Evolutionary conservation across 495 filamentous ascomycete genomes (phyloP).

Genomic region (Aspergillus olivimuriae): DNA sequence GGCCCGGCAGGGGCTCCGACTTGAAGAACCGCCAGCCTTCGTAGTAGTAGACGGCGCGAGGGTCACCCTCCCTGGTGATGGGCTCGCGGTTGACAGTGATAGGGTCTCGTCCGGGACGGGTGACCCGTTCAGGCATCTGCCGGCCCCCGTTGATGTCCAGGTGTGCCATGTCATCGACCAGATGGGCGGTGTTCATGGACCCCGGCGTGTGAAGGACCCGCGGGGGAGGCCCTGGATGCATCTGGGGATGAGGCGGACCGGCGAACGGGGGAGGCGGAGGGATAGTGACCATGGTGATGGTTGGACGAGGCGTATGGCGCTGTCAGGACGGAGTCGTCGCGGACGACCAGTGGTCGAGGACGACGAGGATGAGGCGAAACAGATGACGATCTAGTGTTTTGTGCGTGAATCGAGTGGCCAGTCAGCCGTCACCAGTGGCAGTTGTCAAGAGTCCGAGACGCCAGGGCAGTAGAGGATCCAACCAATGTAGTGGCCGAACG

Average conservation of each 20-base stretch:
- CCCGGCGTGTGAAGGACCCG: slow-evolving; percentile 7
- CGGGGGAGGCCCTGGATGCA: slow-evolving; percentile 5
- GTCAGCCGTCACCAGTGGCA: no score
- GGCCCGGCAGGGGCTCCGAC: slow-evolving; percentile 21
- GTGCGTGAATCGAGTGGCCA: no score
- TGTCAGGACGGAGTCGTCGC: no score
- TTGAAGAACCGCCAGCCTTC: slow-evolving; percentile 33
- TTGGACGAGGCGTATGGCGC: no score
- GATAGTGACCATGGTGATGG: neutral
- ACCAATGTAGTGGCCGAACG: no score
- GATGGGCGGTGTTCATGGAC: slow-evolving; percentile 4
- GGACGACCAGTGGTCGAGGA: no score
- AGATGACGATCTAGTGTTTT: no score
- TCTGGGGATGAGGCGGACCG: slow-evolving; percentile 9
- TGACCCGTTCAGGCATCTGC: neutral
- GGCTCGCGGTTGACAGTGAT: neutral
- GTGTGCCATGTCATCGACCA: slow-evolving; percentile 13
- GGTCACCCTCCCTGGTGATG: slow-evolving; percentile 2
- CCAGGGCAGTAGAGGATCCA: no score
- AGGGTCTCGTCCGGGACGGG: neutral
- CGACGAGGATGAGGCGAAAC: no score
- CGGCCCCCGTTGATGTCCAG: slow-evolving; percentile 8
- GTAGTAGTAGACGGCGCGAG: slow-evolving; percentile 12
- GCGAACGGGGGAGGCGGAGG: slow-evolving; percentile 9
- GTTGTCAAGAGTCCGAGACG: no score